Conservation (phyloP, 1,139 yeast genomes). For the Debaryomyces singareniensis region DNA sequence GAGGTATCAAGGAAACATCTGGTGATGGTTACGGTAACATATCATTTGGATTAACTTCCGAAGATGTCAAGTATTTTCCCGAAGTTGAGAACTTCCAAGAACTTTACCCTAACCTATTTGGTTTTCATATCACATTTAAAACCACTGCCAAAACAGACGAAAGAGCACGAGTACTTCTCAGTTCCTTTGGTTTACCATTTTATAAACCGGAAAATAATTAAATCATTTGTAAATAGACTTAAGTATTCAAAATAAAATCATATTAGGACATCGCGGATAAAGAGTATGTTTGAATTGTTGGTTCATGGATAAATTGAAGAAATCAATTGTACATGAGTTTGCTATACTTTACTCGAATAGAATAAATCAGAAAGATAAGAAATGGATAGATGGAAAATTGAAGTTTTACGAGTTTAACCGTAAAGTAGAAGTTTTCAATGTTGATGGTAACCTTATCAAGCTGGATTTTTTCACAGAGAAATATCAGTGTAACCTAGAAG, state of each 20-base stretch:
- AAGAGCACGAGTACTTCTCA: constrained; percentile 82
- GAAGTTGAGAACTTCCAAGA: constrained; percentile 91
- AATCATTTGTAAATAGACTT: constrained; percentile 3
- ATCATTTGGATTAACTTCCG: constrained; percentile 75
- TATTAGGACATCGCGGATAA: constrained; percentile 1
- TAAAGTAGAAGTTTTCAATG: constrained; percentile 38
- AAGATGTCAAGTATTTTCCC: constrained; percentile 79
- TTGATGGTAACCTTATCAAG: constrained; percentile 28
- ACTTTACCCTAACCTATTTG: constrained; percentile 81
- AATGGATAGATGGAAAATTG: constrained; percentile 51
- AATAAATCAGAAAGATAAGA: constrained; percentile 43
- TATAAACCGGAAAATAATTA: constrained; percentile 7
- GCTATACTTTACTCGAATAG: constrained; percentile 37
- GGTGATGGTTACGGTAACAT: constrained; percentile 88
- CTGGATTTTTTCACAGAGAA: constrained; percentile 23
- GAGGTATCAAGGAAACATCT: constrained; percentile 65
- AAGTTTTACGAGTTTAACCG: constrained; percentile 43
- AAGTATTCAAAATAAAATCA: constrained; percentile 1
- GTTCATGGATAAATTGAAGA: constrained; percentile 4
- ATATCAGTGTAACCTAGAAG: constrained; percentile 7
- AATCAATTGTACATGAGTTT: constrained; percentile 9
- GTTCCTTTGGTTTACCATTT: constrained; percentile 83
- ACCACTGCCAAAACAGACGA: constrained; percentile 88
- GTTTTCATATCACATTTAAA: constrained; percentile 78
- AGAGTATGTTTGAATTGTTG: constrained; percentile 7